phyloP scores from a whole-genome alignment of 2,329 filamentous ascomycete species.

The Diaporthe sp. region DNA sequence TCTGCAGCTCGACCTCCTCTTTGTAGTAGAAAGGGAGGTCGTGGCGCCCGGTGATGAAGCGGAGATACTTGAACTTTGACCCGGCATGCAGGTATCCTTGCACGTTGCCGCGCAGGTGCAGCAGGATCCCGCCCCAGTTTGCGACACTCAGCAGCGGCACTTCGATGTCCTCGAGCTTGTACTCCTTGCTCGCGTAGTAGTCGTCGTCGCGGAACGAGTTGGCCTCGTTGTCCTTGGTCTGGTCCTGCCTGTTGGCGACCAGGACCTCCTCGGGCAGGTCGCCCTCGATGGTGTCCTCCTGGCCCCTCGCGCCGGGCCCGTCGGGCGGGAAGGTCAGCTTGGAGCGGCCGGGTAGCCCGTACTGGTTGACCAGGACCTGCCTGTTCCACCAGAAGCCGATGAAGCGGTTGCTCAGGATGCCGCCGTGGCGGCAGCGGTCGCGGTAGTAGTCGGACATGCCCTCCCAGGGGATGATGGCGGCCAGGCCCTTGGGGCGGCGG shows the following conservation, averaged over 20 bases:
- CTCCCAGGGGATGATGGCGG: constrained; percentile 65
- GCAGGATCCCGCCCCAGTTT: constrained; percentile 79
- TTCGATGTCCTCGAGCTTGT: constrained; percentile 73
- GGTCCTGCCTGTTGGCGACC: constrained; percentile 61
- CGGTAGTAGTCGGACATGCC: constrained; percentile 68
- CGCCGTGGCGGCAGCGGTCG: constrained; percentile 72
- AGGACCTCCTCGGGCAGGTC: constrained; percentile 67
- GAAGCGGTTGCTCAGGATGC: constrained; percentile 70
- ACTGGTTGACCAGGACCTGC: constrained; percentile 77
- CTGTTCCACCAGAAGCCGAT: constrained; percentile 77
- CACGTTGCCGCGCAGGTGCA: constrained; percentile 78
- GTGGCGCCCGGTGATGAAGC: constrained; percentile 78
- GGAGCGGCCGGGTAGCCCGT: constrained; percentile 62
- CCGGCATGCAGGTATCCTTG: constrained; percentile 74
- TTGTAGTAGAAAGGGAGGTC: constrained; percentile 81
- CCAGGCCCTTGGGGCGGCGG: constrained; percentile 59
- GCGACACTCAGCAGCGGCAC: constrained; percentile 77
- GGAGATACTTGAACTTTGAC: constrained; percentile 76
- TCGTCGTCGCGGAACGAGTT: constrained; percentile 72
- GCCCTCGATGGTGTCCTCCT: constrained; percentile 69
- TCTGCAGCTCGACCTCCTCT: constrained; percentile 77
- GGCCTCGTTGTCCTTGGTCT: constrained; percentile 59
- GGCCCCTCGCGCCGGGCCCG: constrained; percentile 47
- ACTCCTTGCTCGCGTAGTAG: constrained; percentile 77
- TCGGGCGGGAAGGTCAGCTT: constrained; percentile 49